phyloP scores from a whole-genome alignment of 768 basidiomycete species.

The Suillus cothurnatus region DNA sequence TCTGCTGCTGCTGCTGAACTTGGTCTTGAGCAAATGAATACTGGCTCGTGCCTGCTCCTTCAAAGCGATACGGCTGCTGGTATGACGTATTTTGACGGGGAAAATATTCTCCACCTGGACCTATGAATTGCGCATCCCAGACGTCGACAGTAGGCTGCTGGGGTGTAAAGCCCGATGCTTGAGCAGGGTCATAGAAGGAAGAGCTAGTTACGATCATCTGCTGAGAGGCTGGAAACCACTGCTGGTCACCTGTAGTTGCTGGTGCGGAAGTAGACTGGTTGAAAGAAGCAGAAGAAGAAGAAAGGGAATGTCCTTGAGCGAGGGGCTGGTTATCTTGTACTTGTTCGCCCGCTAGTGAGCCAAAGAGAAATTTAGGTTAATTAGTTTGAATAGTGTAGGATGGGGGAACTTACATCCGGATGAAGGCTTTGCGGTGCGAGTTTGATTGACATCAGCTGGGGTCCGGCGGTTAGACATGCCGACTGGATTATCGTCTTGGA shows the following conservation, averaged over 20 bases:
- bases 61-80: constrained; percentile 7
- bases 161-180: constrained; percentile 34
- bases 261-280: constrained; percentile 4
- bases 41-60: background rate
- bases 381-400: constrained; percentile 7
- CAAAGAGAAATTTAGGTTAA: background rate
- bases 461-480: constrained; percentile 27
- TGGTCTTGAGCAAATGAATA: background rate
- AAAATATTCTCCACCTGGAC: background rate
- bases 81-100: constrained; percentile 10
- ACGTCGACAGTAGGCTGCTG: constrained; percentile 48
- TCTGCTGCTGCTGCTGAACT: constrained; percentile 1
- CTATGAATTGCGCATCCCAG: constrained; percentile 22
- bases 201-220: constrained; percentile 58
- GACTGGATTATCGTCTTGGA: background rate
- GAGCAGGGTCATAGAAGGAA: constrained; percentile 55
- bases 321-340: constrained; percentile 1
- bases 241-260: background rate
- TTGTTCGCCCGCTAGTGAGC: constrained; percentile 8
- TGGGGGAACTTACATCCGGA: constrained; percentile 32
- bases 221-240: constrained; percentile 7
- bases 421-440: constrained; percentile 15
- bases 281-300: constrained; percentile 9
- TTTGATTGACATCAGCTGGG: constrained; percentile 15
- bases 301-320: background rate